Evolutionary conservation across 495 filamentous ascomycete genomes (phyloP), one percentile per base, ranked within the genome.

Genomic region (Penicillium paradoxum): DNA sequence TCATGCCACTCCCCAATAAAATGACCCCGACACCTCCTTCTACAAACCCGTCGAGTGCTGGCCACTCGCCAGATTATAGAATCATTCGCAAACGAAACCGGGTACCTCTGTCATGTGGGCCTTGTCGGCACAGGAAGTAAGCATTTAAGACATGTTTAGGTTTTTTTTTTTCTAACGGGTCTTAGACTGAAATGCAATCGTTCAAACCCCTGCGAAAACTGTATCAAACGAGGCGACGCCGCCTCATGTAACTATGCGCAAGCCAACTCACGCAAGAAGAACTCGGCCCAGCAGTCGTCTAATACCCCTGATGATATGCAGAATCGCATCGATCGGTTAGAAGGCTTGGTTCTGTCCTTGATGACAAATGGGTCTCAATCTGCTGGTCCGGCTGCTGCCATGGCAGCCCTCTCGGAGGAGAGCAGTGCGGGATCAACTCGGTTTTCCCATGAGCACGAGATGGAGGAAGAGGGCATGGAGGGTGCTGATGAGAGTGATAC

Each of bases 151-250:
- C 57, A 73, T 22, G 21, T 2, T 4, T 13, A 51, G 36, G 47
- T 27, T 43, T 27, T 21, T 56, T 55, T 67, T 69, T 71, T 66
- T 63, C 27, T 73, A 55, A 64, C 43, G 51, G 34, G 27, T 44
- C n/a, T n/a, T 61, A 89, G 87, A 65, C 72, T 91, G 69, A 99
- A 97, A 81, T 99, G 93, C 74, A 95, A 99, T 67, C 87, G 93
- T 59, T 79, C 81, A 42, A 79, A 90, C 56, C 93, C 93, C 37
- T 99, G 93, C 68, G 91, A 96, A 71, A 97, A 97, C 62, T 99
- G 93, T 70, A 78, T 88, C 55, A 96, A 95, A 71, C 83, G 93
- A 45, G 84, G 85, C 25, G 91, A 96, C 69, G 82, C 88, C 9
- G 68, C 79, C 45, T 88, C 88, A 33, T 99, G 93, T 72, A 88